phyloP scores from a whole-genome alignment of 148 eudicot genomes.

The Amaranthus hypochondriacus region DNA sequence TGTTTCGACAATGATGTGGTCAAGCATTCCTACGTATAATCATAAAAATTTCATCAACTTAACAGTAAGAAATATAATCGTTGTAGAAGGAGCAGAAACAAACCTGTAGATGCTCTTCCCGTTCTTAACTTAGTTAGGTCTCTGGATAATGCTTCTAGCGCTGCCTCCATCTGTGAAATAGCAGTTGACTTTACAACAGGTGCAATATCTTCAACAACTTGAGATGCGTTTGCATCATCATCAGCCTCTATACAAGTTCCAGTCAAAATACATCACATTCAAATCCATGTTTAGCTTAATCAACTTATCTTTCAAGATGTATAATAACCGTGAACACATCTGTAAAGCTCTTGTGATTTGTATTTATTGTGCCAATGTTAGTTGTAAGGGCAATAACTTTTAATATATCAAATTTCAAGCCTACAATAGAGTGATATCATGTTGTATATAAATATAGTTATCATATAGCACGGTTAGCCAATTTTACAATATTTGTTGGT shows the following conservation, averaged over 20 bases:
- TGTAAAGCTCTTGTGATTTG: no score
- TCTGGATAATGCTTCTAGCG: constrained; percentile 77
- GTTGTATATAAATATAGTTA: no score
- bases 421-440: neutral
- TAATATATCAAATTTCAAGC: neutral
- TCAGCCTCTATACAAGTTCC: constrained; percentile 35
- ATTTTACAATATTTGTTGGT: no score
- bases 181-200: constrained; percentile 56
- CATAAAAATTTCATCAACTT: neutral
- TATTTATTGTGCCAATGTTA: no score
- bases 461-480: no score
- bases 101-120: constrained; percentile 89
- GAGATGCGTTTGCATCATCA: constrained; percentile 37
- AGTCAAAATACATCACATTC: neutral
- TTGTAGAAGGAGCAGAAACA: constrained; percentile 2
- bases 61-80: neutral
- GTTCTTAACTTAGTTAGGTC: constrained; percentile 79
- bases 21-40: constrained; percentile 75
- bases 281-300: neutral
- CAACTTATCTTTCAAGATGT: neutral
- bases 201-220: constrained; percentile 52
- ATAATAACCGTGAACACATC: neutral
- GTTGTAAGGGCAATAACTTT: no score
- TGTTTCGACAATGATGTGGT: constrained; percentile 85
- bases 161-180: constrained; percentile 80